Conservation (phyloP, 179 eudicot species). For the Beta macrorhiza region DNA sequence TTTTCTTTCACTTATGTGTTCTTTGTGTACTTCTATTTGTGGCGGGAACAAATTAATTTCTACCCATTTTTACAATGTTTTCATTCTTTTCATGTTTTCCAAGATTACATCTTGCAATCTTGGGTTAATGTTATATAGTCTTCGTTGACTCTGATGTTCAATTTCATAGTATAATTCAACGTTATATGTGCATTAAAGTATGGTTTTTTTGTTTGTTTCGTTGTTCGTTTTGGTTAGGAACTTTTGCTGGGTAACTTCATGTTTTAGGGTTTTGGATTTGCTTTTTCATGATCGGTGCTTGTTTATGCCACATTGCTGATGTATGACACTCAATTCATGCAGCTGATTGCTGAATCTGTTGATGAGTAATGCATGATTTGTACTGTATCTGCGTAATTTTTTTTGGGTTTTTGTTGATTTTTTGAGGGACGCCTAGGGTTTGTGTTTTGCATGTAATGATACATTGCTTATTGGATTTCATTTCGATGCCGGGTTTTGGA, state of each 20-base stretch:
- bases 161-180: slow-evolving; percentile 14
- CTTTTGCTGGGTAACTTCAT: background rate
- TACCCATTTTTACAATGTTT: background rate
- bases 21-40: slow-evolving; percentile 22
- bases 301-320: slow-evolving; percentile 13
- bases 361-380: slow-evolving; percentile 31
- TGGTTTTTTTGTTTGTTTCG: background rate
- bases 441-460: slow-evolving; percentile 28
- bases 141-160: slow-evolving; percentile 11
- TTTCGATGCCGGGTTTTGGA: slow-evolving; percentile 5
- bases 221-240: slow-evolving; percentile 13
- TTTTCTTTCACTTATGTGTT: slow-evolving; percentile 1
- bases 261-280: slow-evolving; percentile 28
- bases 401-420: slow-evolving; percentile 6
- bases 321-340: slow-evolving; percentile 1
- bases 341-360: slow-evolving; percentile 15
- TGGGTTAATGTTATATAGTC: slow-evolving; percentile 6
- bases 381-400: slow-evolving; percentile 13
- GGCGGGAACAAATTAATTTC: slow-evolving; percentile 32
- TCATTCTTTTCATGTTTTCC: background rate
- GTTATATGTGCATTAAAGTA: background rate
- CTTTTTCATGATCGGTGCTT: background rate
- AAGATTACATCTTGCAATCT: slow-evolving; percentile 14
- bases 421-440: slow-evolving; percentile 29
- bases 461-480: slow-evolving; percentile 20